A percentile compares a stretch with the other conserved stretches of the same genome.
Conservation (phyloP, 768 basidiomycete species). For the Trametes sanguinea region DNA sequence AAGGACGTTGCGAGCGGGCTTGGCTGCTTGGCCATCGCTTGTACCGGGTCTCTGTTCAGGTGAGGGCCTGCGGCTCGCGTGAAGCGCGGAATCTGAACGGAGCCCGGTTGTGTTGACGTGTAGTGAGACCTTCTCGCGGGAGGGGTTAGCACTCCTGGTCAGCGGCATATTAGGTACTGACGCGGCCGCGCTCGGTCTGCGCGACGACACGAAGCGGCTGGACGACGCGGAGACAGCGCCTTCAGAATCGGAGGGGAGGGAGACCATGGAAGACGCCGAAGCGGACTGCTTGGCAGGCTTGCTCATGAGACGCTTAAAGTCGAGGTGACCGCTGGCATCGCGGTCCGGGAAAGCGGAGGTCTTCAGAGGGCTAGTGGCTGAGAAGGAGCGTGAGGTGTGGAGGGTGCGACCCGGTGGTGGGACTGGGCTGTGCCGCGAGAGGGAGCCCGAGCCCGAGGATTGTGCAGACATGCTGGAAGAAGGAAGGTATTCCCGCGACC, state of each 20-base stretch:
- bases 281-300: conserved; percentile 30
- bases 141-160: neutral
- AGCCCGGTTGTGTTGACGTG: conserved; percentile 11
- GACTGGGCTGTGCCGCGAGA: conserved; percentile 17
- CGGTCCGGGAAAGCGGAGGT: conserved; percentile 28
- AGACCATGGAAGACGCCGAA: conserved; percentile 28
- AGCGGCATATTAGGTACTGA: neutral
- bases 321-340: conserved; percentile 30
- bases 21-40: conserved; percentile 11
- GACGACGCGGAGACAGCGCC: conserved; percentile 13
- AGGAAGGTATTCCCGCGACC: conserved; percentile 15
- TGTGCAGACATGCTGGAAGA: conserved; percentile 4
- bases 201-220: conserved; percentile 1
- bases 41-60: conserved; percentile 18
- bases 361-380: conserved; percentile 22
- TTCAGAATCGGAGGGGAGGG: conserved; percentile 31
- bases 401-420: conserved; percentile 1
- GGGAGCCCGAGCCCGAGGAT: conserved; percentile 5
- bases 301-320: conserved; percentile 34
- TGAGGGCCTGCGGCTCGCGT: neutral
- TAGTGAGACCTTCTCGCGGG: conserved; percentile 11
- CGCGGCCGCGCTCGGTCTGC: conserved; percentile 2
- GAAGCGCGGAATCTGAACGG: neutral
- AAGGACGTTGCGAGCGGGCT: conserved; percentile 23
- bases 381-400: conserved; percentile 15